Conservation (phyloP, 2,329 filamentous ascomycete genomes). For the Chaetomiaceae sp. region DNA sequence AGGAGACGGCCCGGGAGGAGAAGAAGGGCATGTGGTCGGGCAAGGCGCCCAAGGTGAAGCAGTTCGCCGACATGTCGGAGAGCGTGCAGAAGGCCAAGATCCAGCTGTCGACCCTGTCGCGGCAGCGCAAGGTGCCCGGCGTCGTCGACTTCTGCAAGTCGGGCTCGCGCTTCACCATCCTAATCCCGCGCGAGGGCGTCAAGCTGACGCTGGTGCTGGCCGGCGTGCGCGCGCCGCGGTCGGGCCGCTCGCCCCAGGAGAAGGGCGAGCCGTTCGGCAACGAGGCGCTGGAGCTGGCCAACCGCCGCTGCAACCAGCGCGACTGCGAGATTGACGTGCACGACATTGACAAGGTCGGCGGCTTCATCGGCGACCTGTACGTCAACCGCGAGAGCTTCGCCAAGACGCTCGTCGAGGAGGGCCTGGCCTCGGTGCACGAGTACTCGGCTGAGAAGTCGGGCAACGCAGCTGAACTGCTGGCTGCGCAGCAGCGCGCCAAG, state of each 20-base stretch:
- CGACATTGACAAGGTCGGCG: conserved; percentile 91
- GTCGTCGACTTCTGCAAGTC: conserved; percentile 97
- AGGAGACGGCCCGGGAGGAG: conserved; percentile 76
- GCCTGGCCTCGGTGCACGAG: conserved; percentile 82
- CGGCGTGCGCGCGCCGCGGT: conserved; percentile 83
- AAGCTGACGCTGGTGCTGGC: conserved; percentile 94
- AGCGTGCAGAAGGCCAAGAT: conserved; percentile 92
- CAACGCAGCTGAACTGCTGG: conserved; percentile 78
- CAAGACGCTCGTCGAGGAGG: conserved; percentile 88
- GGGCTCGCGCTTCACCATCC: conserved; percentile 86
- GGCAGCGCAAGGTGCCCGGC: conserved; percentile 87
- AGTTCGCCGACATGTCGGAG: conserved; percentile 86
- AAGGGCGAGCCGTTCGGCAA: conserved; percentile 89
- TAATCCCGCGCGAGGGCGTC: conserved; percentile 86
- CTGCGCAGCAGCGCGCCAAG: conserved; percentile 84
- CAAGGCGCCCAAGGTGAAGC: conserved; percentile 76
- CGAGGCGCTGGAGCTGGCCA: conserved; percentile 88
- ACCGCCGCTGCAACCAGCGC: conserved; percentile 81
- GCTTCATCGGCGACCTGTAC: conserved; percentile 92
- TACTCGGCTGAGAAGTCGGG: conserved; percentile 96
- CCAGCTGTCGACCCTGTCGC: conserved; percentile 77
- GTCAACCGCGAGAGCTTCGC: conserved; percentile 94
- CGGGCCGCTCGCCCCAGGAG: conserved; percentile 67
- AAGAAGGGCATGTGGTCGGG: conserved; percentile 93
- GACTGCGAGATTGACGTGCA: conserved; percentile 95